phyloP scores from a whole-genome alignment of 305 asterid species.

The Solanum hybrid region DNA sequence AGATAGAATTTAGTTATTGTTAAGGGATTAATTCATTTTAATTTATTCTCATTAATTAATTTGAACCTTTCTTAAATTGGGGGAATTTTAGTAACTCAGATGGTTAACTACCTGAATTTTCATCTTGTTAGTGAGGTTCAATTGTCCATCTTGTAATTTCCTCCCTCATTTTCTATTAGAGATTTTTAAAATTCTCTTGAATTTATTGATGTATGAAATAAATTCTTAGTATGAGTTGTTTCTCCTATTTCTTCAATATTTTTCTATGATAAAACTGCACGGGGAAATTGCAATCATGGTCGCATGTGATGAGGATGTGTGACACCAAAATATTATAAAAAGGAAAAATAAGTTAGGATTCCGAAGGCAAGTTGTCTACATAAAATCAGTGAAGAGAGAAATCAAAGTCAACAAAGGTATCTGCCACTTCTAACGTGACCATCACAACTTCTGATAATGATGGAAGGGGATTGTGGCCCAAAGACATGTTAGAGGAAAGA shows the following conservation, averaged over 20 bases:
- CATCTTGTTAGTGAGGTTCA: background rate
- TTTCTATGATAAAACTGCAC: background rate
- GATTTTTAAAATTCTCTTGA: background rate
- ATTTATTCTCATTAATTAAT: background rate
- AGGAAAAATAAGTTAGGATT: background rate
- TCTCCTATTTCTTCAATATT: background rate
- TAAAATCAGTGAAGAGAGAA: background rate
- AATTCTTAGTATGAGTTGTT: background rate
- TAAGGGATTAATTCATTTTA: background rate
- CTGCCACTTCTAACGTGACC: background rate
- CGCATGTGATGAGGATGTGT: background rate
- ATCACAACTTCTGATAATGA: background rate
- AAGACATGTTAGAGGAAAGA: background rate
- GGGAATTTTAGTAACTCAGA: background rate
- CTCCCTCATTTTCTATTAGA: background rate
- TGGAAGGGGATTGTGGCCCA: background rate
- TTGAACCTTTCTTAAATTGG: background rate
- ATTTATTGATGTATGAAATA: background rate
- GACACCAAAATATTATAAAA: no score
- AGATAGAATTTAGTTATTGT: background rate
- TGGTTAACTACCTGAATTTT: no score
- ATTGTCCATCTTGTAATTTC: background rate
- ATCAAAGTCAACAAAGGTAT: background rate
- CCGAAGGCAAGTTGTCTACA: background rate
- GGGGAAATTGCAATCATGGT: background rate